Conservation (phyloP, 495 filamentous ascomycete species). For the Daldinia caldariorum region DNA sequence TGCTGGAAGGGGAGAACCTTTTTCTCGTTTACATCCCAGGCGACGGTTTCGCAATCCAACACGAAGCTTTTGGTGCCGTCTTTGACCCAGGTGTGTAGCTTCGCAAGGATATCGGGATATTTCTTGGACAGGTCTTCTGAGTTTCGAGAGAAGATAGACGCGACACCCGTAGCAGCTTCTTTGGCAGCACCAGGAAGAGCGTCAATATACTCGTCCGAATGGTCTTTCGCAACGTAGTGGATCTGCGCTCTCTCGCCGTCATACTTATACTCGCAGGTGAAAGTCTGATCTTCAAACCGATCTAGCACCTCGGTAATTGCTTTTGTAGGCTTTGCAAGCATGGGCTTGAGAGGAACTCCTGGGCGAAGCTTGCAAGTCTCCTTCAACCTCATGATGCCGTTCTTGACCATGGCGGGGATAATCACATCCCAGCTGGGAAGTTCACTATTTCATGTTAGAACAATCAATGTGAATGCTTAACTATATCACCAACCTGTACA, state of each 20-base stretch:
- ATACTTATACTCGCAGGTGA: constrained; percentile 99
- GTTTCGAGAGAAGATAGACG: constrained; percentile 95
- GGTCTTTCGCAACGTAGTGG: constrained; percentile 90
- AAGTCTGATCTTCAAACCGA: constrained; percentile 92
- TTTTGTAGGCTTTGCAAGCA: constrained; percentile 98
- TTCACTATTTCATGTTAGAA: constrained; percentile 65
- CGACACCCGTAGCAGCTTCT: constrained; percentile 69
- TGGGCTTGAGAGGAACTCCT: constrained; percentile 95
- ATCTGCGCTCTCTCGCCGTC: constrained; percentile 98
- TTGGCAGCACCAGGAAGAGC: constrained; percentile 64
- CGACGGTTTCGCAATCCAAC: constrained; percentile 97
- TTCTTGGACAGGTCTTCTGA: constrained; percentile 97
- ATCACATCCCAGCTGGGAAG: constrained; percentile 96
- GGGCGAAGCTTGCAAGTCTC: constrained; percentile 92
- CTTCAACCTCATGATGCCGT: constrained; percentile 82
- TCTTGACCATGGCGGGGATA: constrained; percentile 84
- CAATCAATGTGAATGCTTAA: not conserved
- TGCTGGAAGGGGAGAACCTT: constrained; percentile 97
- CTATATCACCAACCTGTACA: constrained; percentile 74
- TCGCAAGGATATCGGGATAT: constrained; percentile 92
- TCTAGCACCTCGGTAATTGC: constrained; percentile 98
- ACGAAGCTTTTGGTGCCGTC: constrained; percentile 91
- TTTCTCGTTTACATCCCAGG: constrained; percentile 92
- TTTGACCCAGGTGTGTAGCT: constrained; percentile 89
- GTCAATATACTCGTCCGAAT: constrained; percentile 65